Evolutionary conservation across 2,329 filamentous ascomycete genomes (phyloP).

Genomic region (Alternaria solani): DNA sequence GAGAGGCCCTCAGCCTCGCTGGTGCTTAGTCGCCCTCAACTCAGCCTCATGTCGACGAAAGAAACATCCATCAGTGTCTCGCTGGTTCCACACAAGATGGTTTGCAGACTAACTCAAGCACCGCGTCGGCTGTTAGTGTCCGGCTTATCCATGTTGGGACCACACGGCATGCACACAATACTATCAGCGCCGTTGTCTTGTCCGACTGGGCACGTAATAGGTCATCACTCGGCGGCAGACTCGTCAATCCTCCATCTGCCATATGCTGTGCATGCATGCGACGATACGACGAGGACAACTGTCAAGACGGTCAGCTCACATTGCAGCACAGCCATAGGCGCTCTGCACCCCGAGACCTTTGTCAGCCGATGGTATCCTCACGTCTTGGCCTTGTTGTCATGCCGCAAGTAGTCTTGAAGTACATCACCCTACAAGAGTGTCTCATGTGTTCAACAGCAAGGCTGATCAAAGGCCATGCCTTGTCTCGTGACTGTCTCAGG

Average conservation of each 20-base stretch:
- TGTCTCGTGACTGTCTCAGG: constrained; percentile 22
- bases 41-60: constrained; percentile 33
- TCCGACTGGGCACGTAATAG: constrained; percentile 21
- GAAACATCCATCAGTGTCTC: constrained; percentile 20
- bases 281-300: background rate
- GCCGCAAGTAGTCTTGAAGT: background rate
- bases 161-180: constrained; percentile 12
- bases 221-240: constrained; percentile 5
- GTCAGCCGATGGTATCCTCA: background rate
- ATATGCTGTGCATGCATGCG: background rate
- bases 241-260: constrained; percentile 1
- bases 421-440: background rate
- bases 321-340: constrained; percentile 19
- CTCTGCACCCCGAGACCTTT: constrained; percentile 4
- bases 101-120: constrained; percentile 4
- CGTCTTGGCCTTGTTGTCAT: background rate
- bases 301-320: background rate
- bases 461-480: constrained; percentile 12
- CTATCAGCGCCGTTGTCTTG: constrained; percentile 5
- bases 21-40: constrained; percentile 23
- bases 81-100: constrained; percentile 10
- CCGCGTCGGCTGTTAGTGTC: constrained; percentile 15
- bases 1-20: constrained; percentile 19
- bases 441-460: constrained; percentile 11
- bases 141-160: constrained; percentile 20